These are phyloP conservation scores for Apiospora malaysiana DNA, from an alignment of 2,329 filamentous ascomycete species.

Conservation along the genomic window DNA sequence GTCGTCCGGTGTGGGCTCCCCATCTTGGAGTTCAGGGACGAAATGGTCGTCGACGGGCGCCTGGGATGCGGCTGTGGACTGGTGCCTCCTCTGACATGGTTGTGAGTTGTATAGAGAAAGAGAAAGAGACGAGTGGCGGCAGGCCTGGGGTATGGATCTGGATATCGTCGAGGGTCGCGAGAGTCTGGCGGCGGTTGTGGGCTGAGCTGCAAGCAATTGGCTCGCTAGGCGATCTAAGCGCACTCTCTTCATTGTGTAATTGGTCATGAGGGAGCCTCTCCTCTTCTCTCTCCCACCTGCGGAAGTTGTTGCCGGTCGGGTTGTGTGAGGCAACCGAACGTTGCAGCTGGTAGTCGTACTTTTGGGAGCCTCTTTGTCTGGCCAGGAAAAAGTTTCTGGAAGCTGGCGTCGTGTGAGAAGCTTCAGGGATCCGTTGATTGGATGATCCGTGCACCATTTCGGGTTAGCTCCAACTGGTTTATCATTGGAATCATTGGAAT, in stretches of 20 bases:
- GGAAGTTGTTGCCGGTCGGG: constrained; percentile 24
- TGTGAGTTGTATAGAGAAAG: constrained; percentile 11
- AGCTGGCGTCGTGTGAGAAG: constrained; percentile 23
- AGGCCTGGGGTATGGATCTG: constrained; percentile 20
- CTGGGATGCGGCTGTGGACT: constrained; percentile 29
- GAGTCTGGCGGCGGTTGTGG: constrained; percentile 47
- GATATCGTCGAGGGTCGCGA: constrained; percentile 26
- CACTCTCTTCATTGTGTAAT: constrained; percentile 64
- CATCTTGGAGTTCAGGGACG: constrained; percentile 22
- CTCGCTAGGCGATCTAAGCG: constrained; percentile 63
- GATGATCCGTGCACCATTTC: constrained; percentile 12
- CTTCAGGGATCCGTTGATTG: constrained; percentile 19
- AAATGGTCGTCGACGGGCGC: constrained; percentile 32
- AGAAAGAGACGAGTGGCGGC: constrained; percentile 26
- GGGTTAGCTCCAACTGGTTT: constrained; percentile 4
- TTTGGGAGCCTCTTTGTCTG: constrained; percentile 17
- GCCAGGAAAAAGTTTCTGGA: constrained; percentile 28
- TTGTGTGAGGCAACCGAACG: constrained; percentile 13
- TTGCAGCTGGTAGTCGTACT: constrained; percentile 17
- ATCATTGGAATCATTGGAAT: too few species aligned
- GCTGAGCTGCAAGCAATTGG: constrained; percentile 59
- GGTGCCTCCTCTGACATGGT: constrained; percentile 34
- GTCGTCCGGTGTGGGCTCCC: constrained; percentile 10
- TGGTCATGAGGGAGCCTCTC: constrained; percentile 3
- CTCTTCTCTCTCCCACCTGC: constrained; percentile 19